These are phyloP conservation scores for Aspergillus cejpii DNA, from an alignment of 2,329 filamentous ascomycete genomes.

Conservation along the genomic window DNA sequence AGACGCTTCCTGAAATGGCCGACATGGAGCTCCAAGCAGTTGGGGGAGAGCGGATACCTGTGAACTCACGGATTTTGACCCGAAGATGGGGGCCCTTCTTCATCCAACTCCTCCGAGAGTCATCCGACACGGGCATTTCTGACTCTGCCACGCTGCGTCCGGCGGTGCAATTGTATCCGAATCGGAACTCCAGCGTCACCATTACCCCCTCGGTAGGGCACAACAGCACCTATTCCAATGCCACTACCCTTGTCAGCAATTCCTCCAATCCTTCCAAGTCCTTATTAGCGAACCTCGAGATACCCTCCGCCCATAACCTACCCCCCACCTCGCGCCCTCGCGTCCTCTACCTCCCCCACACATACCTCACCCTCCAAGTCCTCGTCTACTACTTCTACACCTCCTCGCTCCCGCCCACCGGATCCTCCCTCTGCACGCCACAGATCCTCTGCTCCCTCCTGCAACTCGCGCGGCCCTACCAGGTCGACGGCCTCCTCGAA, in stretches of 20 bases:
- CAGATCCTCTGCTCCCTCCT: slow-evolving; percentile 93
- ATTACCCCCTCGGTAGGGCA: slow-evolving; percentile 59
- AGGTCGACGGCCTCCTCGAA: slow-evolving; percentile 85
- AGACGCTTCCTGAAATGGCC: slow-evolving; percentile 73
- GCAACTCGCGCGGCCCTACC: slow-evolving; percentile 87
- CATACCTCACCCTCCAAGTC: slow-evolving; percentile 78
- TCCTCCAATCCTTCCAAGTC: slow-evolving; percentile 27
- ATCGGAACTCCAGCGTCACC: slow-evolving; percentile 75
- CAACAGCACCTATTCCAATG: slow-evolving; percentile 38
- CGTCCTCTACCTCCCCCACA: slow-evolving; percentile 89
- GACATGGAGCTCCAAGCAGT: slow-evolving; percentile 97
- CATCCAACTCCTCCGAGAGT: slow-evolving; percentile 80
- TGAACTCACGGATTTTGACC: slow-evolving; percentile 83
- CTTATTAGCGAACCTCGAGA: slow-evolving; percentile 41
- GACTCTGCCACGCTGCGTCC: slow-evolving; percentile 71
- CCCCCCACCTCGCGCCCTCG: slow-evolving; percentile 63
- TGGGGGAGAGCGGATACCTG: slow-evolving; percentile 81
- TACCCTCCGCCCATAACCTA: slow-evolving; percentile 49
- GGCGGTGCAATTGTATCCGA: slow-evolving; percentile 49
- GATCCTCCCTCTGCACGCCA: slow-evolving; percentile 76
- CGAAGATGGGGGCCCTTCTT: slow-evolving; percentile 94
- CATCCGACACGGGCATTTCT: slow-evolving; percentile 60
- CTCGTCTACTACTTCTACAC: slow-evolving; percentile 92
- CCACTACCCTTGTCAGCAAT: slow-evolving; percentile 37
- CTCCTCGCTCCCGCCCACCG: slow-evolving; percentile 70